These are phyloP conservation scores for Mycotypha africana DNA, from an alignment of 371 early-diverging fungal genomes.

Conservation along the genomic window DNA sequence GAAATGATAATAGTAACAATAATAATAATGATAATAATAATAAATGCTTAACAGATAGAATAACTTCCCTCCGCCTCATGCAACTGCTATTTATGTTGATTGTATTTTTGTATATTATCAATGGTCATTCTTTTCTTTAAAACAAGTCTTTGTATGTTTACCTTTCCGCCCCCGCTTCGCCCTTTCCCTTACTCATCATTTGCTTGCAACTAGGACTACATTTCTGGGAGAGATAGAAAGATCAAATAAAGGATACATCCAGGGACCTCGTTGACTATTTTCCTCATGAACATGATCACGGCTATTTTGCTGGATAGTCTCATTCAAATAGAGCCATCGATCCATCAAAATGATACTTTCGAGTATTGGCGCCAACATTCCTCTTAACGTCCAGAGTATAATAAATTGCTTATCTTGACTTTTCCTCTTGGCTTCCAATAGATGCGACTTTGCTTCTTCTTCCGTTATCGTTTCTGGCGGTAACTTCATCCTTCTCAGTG, in stretches of 20 bases:
- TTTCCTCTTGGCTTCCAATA: constrained; percentile 19
- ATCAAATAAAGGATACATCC: constrained; percentile 45
- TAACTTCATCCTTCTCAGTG: constrained; percentile 38
- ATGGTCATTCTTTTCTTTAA: constrained; percentile 2
- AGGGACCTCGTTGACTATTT: constrained; percentile 15
- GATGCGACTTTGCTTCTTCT: constrained; percentile 39
- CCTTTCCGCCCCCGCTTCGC: no score
- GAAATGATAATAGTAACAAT: neutral
- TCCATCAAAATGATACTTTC: constrained; percentile 78
- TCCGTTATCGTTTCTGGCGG: constrained; percentile 36
- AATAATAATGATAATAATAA: neutral
- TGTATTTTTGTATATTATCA: neutral
- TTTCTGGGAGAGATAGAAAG: constrained; percentile 35
- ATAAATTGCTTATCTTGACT: constrained; percentile 58
- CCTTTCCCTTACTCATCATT: no score
- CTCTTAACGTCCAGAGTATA: constrained; percentile 74
- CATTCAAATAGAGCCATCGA: constrained; percentile 63
- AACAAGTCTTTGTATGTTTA: no score
- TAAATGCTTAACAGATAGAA: no score
- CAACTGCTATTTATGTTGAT: no score
- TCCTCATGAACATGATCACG: no score
- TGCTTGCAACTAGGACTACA: constrained; percentile 33
- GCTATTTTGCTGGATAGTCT: constrained; percentile 16
- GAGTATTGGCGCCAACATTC: constrained; percentile 66
- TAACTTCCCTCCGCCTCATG: neutral